Base-by-base conservation (phyloP, 148 eudicot species). In the Fagopyrum esculentum region DNA sequence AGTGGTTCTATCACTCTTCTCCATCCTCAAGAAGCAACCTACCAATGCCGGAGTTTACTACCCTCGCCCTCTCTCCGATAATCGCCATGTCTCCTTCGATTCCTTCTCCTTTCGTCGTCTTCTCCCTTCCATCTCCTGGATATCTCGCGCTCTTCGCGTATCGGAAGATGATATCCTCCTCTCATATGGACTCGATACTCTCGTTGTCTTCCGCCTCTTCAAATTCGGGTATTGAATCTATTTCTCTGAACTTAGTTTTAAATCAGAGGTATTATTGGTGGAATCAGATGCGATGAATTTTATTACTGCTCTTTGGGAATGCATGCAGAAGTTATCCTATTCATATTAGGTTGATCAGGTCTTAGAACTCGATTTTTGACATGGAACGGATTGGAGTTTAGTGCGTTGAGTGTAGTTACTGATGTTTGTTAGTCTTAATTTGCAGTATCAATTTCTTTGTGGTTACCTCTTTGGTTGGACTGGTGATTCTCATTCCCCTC, bases 371-470 rank as follows among this genome's bases (percentile, higher is more conserved):
- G 40, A 35, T 35, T 35, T 35, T 35, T 35, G 40, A 35, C 3
- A 35, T 35, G 40, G 40, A 2, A 35, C 3, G 40, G 40, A 2
- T 35, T 35, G 40, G 40, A 35, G 40, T 35, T 35, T 35, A 35
- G 40, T 35, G 26, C 26, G 40, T 35, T 35, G 2, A 0, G 40
- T 2, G 2, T 3, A 52, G n/a, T 52, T 57, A 57, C 8, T 57
- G 63, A 57, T 57, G 9, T 57, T 57, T 1, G 63, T 2, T 29
- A 19, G 10, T 47, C 50, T 80, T 35, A 35, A 35, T 71, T 84
- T 83, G 83, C 91, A 93, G 98, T 77, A 88, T 93, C 82, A 89
- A 83, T 47, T 91, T 89, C 79, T 93, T 93, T 75, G 79, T 88
- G 68, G 90, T 88, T 45, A 89, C 87, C 82, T 83, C 95, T 72